Percentiles rank a stretch among this genome's conserved stretches.
phyloP scores from a whole-genome alignment of 2,329 filamentous ascomycete species.

The Scolecobasidium constrictum region DNA sequence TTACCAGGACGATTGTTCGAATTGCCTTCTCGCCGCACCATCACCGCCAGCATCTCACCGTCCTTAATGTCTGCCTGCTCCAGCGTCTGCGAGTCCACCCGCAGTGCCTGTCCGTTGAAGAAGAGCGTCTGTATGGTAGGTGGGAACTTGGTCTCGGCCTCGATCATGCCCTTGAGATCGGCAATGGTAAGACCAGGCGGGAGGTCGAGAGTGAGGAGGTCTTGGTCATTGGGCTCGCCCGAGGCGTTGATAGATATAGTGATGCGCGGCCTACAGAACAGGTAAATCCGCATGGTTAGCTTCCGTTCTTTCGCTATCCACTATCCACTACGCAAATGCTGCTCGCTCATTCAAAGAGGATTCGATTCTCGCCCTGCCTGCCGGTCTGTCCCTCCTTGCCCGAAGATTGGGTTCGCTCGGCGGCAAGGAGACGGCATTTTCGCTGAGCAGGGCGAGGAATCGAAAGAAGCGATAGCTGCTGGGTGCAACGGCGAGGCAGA shows the following conservation, averaged over 20 bases:
- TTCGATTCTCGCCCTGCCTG: too few relatives aligned
- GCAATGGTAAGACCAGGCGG: constrained; percentile 72
- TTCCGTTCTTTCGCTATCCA: too few relatives aligned
- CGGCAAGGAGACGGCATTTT: too few relatives aligned
- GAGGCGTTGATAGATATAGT: constrained; percentile 75
- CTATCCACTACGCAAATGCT: too few relatives aligned
- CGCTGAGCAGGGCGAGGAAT: too few relatives aligned
- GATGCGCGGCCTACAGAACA: constrained; percentile 56
- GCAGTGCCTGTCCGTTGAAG: constrained; percentile 73
- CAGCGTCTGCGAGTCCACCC: constrained; percentile 63
- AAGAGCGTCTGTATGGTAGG: constrained; percentile 71
- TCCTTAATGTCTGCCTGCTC: constrained; percentile 71
- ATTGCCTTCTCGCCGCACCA: constrained; percentile 42
- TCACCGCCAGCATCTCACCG: constrained; percentile 85
- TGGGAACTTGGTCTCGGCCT: constrained; percentile 69
- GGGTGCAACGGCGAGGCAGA: too few relatives aligned
- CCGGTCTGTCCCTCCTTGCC: too few relatives aligned
- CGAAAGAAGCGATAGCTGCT: too few relatives aligned
- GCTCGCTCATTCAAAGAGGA: too few relatives aligned
- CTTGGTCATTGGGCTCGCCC: constrained; percentile 54
- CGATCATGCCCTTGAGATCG: constrained; percentile 77
- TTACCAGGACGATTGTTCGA: constrained; percentile 8
- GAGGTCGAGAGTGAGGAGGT: constrained; percentile 73
- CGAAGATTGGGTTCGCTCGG: too few relatives aligned
- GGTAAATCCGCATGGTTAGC: neutral